Evolutionary conservation across 768 basidiomycete species (phyloP), one percentile per base, ranked within the genome.

Genomic region (Clitopilus hobsonii): DNA sequence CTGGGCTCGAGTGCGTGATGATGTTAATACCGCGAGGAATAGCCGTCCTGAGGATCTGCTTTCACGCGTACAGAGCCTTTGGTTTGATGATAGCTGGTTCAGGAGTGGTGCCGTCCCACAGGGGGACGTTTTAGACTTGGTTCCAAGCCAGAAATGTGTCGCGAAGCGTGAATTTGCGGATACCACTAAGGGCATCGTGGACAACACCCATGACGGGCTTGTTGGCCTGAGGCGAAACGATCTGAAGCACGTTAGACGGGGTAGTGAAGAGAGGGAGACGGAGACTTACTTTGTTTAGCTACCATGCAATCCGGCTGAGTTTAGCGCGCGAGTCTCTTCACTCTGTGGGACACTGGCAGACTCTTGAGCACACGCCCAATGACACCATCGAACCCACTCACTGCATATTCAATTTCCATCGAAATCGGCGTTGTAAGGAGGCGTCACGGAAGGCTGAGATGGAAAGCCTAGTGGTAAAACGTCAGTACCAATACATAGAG

Each of bases 331-430:
- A 29, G 97, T 98, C 70, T 99, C 97, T 71, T 98, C 97, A 55
- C 91, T 94, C 68, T 99, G 97, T 23, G 97, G 97, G 32, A 99
- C 87, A 69, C 94, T 97, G 63, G n/a, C n/a, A 56, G 27, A 56
- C 55, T 23, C 5, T 6, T 13, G 22, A 22, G 6, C 53, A 56
- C 47, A 61, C 18, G 38, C 10, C 24, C 24, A 18, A 25, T 18
- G 14, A 47, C 22, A 11, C 2, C 13, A 10, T 27, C 16, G 50
- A 24, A 1, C 26, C 52, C n/a, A 86, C 91, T 49, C 82, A 96
- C 94, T 98, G 97, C 89, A 98, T 91, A 74, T 99, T 98, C 97
- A 98, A 98, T 71, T 99, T 61, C 97, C 97, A 66, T 98, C 97
- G 73, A 98, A 99, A 74, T 99, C 97, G 67, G 97, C 97, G 64